Evolutionary conservation across 768 basidiomycete genomes (phyloP).

Genomic region (Rhodosporidiobolus sp.): DNA sequence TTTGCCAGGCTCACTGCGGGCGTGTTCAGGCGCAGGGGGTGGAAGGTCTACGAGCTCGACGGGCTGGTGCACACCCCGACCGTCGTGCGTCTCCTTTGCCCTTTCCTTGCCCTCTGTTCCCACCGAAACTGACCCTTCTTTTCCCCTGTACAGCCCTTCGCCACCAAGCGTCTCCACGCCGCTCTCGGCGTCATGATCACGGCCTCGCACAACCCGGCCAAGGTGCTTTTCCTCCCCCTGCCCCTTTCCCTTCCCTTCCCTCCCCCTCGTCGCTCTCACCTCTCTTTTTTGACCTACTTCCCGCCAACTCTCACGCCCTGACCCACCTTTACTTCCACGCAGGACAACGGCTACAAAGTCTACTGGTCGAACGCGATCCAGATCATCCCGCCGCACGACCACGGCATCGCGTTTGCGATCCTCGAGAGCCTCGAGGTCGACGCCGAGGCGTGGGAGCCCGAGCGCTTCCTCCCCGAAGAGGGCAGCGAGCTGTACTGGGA

Average conservation of each 20-base stretch:
- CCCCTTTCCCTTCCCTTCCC: too few species aligned
- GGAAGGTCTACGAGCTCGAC: slow-evolving; percentile 66
- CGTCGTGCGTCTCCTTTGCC: slow-evolving; percentile 29
- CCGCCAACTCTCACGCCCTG: too few species aligned
- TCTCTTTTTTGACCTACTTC: too few species aligned
- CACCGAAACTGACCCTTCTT: neutral
- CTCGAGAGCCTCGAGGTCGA: slow-evolving; percentile 59
- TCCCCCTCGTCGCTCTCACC: too few species aligned
- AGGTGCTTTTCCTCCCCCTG: too few species aligned
- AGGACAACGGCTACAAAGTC: slow-evolving; percentile 78
- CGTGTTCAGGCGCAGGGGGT: slow-evolving; percentile 62
- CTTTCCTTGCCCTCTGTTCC: neutral
- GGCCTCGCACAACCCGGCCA: slow-evolving; percentile 84
- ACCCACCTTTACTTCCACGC: too few species aligned
- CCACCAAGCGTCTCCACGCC: slow-evolving; percentile 63
- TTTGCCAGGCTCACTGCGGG: slow-evolving; percentile 75
- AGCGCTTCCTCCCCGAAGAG: slow-evolving; percentile 42
- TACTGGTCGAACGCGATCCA: slow-evolving; percentile 48
- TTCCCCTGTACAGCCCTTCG: slow-evolving; percentile 57
- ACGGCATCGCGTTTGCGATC: slow-evolving; percentile 69
- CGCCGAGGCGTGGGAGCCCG: slow-evolving; percentile 51
- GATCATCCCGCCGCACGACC: slow-evolving; percentile 82
- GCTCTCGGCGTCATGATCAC: slow-evolving; percentile 89
- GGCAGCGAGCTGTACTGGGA: slow-evolving; percentile 49
- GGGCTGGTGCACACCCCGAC: slow-evolving; percentile 68